Evolutionary conservation across 2,329 filamentous ascomycete genomes (phyloP), one percentile per base, ranked within the genome.

Genomic region (Herpomyces periplanetae): DNA sequence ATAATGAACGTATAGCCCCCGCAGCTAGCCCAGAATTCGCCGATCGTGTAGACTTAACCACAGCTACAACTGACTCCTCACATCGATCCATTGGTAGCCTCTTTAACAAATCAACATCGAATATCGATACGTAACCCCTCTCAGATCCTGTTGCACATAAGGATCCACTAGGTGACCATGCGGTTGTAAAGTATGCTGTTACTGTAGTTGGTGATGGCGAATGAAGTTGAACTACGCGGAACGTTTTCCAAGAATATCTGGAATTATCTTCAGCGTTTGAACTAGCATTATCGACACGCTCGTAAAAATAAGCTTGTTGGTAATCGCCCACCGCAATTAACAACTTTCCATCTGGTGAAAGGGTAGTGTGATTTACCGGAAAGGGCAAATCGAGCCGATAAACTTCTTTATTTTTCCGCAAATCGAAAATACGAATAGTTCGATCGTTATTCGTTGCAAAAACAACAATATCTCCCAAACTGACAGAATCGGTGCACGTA

Each of bases 361-460:
- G 60, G n/a, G 73, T 55, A 13, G 73, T 68, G 31, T 84, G 69
- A 31, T 96, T 96, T 42, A 91, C 75, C 26, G 59, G 64, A 32
- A 75, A 64, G 3, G 65, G 61, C 26, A 85, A 61, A 3, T 52
- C 47, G 20, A 88, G 42, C 16, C 58, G 49, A 21, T 65, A 56
- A 10, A 84, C 40, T 13, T 62, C 45, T 23, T 63, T 46, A 7
- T 56, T 51, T 20, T 60, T 52, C 11, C 51, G 45, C 9, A 91
- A 43, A 18, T 60, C 63, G 32, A 84, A 68, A n/a, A 88, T 42
- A 11, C 62, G 61, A 22, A 91, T 64, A 2, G 65, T 69, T 34
- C 59, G 62, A 40, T 91, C 80, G 34, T 96, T 96, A 40, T 88
- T 88, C 17, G 65, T 56, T 30, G 88, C 42, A 17, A 66, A 49